Evolutionary conservation across 2,329 filamentous ascomycete species (phyloP).

Genomic region (Ophiostoma fasciatum): DNA sequence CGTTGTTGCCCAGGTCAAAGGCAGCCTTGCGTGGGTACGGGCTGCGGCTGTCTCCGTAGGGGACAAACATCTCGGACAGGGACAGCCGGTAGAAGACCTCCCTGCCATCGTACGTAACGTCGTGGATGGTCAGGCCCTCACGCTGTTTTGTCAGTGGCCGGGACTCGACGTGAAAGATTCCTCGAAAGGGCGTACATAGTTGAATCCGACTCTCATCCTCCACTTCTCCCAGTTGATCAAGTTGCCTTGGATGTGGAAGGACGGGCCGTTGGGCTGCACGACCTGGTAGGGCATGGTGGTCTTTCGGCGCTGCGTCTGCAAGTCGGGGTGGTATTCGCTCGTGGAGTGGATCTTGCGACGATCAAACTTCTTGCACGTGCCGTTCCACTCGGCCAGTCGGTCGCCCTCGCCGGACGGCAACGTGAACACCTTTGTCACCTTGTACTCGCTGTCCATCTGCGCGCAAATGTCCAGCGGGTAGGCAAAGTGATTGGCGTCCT

Average conservation of each 20-base stretch:
- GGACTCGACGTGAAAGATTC: not conserved
- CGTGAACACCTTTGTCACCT: not conserved
- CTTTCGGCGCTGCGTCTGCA: not conserved
- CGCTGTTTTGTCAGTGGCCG: not conserved
- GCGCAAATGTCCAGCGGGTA: not conserved
- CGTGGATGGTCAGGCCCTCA: constrained; percentile 55
- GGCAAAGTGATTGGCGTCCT: not conserved
- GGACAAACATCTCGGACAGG: constrained; percentile 53
- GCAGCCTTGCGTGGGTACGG: constrained; percentile 57
- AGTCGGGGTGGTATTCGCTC: not conserved
- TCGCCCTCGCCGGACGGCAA: not conserved
- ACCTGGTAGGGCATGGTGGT: not conserved
- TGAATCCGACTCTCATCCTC: constrained; percentile 55
- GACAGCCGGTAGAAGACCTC: constrained; percentile 52
- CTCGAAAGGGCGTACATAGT: constrained; percentile 38
- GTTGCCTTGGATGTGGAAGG: constrained; percentile 35
- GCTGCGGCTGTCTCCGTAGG: constrained; percentile 47
- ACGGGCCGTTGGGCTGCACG: constrained; percentile 9
- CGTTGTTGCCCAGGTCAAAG: constrained; percentile 58
- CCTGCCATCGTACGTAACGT: constrained; percentile 50
- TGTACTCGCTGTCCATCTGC: not conserved
- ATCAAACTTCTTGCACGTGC: not conserved
- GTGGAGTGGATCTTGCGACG: not conserved
- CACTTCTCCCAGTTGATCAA: constrained; percentile 50
- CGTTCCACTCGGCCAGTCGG: not conserved